phyloP scores from a whole-genome alignment of 345 rosid genomes.

The Cardiospermum halicacabum region DNA sequence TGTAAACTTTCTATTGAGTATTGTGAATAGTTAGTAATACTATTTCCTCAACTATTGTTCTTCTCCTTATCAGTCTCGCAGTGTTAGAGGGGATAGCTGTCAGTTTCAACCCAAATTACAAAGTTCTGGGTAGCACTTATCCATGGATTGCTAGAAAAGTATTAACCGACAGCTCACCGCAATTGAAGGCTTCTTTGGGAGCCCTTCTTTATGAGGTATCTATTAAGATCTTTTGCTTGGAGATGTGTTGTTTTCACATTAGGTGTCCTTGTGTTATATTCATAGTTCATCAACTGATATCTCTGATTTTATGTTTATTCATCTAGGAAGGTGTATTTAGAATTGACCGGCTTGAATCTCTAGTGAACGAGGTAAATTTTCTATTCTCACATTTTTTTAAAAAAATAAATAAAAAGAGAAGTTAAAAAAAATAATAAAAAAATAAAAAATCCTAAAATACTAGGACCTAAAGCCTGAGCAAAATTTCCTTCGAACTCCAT shows the following conservation, averaged over 20 bases:
- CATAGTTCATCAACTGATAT: neutral
- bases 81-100: conserved; percentile 96
- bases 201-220: conserved; percentile 77
- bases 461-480: too few species aligned
- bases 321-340: conserved; percentile 80
- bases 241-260: neutral
- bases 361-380: conserved; percentile 68
- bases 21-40: neutral
- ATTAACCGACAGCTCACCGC: conserved; percentile 79
- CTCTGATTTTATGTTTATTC: conserved; percentile 8
- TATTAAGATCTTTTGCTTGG: neutral
- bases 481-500: too few species aligned
- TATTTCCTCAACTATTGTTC: conserved; percentile 8
- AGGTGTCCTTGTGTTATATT: neutral
- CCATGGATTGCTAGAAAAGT: conserved; percentile 98
- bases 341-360: conserved; percentile 89
- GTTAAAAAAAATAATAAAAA: too few species aligned
- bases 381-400: neutral
- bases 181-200: conserved; percentile 68
- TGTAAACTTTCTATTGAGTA: neutral
- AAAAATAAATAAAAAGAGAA: too few species aligned
- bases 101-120: conserved; percentile 70
- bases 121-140: conserved; percentile 91
- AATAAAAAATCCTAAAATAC: too few species aligned
- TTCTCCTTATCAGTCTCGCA: conserved; percentile 60